phyloP scores from a whole-genome alignment of 441 rosid species.

The Erodium trifolium region DNA sequence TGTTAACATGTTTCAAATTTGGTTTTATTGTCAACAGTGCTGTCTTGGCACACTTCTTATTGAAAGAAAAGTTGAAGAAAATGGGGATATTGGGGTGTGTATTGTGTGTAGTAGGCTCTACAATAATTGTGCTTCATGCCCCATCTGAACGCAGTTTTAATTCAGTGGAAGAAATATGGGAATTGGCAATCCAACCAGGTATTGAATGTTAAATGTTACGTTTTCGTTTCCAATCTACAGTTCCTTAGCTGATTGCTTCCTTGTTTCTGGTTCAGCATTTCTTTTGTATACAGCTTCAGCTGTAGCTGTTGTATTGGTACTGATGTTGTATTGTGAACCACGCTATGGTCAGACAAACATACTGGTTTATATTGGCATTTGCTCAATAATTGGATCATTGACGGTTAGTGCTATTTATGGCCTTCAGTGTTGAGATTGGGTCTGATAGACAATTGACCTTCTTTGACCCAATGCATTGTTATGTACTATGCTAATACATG shows the following conservation, averaged over 20 bases:
- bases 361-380: constrained; percentile 60
- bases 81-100: constrained; percentile 66
- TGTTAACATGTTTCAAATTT: constrained; percentile 10
- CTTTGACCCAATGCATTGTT: background rate
- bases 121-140: constrained; percentile 55
- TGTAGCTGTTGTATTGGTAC: constrained; percentile 41
- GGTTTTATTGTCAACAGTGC: constrained; percentile 31
- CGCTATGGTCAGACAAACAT: constrained; percentile 61
- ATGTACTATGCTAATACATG: background rate
- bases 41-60: constrained; percentile 51
- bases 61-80: constrained; percentile 51
- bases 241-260: background rate
- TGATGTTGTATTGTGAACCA: constrained; percentile 41
- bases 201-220: background rate
- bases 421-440: background rate
- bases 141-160: constrained; percentile 40
- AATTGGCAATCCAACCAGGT: constrained; percentile 60
- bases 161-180: constrained; percentile 59
- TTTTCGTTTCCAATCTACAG: background rate
- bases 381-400: constrained; percentile 64
- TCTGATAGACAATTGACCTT: background rate
- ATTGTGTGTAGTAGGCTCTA: constrained; percentile 57
- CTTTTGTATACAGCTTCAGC: constrained; percentile 50
- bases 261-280: constrained; percentile 31
- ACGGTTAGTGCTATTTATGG: constrained; percentile 31